Percentiles rank a stretch among this genome's conserved stretches.
These are phyloP conservation scores for Cercospora sojina DNA, from an alignment of 2,329 filamentous ascomycete species.

Conservation along the genomic window DNA sequence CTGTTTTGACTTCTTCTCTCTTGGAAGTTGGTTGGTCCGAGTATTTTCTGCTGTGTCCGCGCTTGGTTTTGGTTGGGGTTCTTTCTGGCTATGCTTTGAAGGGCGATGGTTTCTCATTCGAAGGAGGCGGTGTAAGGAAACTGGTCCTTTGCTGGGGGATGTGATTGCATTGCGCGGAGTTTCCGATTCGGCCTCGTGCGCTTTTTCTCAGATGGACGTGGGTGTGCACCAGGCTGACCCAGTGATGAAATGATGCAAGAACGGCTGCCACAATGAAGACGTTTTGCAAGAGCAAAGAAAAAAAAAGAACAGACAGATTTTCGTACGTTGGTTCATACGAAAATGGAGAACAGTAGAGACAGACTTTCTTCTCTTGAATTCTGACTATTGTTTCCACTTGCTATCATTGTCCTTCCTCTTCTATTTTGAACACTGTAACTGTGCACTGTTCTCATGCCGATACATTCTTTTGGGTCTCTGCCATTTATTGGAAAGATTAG, in stretches of 20 bases:
- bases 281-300: not conserved
- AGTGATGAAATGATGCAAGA: not conserved
- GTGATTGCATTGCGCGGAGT: not conserved
- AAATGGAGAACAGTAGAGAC: not conserved
- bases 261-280: not conserved
- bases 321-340: not conserved
- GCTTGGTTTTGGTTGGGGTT: not conserved
- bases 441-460: not conserved
- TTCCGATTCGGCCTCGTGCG: not conserved
- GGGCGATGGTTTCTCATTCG: not conserved
- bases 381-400: not conserved
- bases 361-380: not conserved
- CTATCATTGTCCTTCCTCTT: not conserved
- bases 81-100: not conserved
- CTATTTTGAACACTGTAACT: not conserved
- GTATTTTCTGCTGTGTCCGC: not conserved
- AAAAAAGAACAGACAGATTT: not conserved
- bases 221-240: not conserved
- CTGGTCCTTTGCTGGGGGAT: not conserved
- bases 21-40: not conserved
- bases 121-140: not conserved
- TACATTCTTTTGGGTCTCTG: not conserved
- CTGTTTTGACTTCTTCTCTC: slow-evolving; percentile 14
- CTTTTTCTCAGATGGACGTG: not conserved
- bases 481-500: not conserved